Evolutionary conservation across 2,329 filamentous ascomycete genomes (phyloP).

Genomic region (Pseudopithomyces maydicus): DNA sequence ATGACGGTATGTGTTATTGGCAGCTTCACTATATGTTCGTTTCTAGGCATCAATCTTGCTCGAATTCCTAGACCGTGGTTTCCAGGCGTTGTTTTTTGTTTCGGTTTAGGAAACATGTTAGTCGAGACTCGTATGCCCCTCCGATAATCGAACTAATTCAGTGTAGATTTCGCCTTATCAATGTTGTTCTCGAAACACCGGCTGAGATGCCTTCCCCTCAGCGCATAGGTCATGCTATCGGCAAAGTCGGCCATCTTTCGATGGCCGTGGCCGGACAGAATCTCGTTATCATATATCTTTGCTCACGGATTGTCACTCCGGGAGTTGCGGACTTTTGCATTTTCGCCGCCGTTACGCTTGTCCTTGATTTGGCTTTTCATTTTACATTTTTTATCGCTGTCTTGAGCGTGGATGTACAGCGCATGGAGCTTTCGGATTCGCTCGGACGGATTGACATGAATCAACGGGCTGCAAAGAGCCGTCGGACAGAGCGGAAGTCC

Average conservation of each 20-base stretch:
- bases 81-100: constrained; percentile 75
- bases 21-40: constrained; percentile 78
- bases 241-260: constrained; percentile 72
- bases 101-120: constrained; percentile 76
- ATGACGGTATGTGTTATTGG: constrained; percentile 75
- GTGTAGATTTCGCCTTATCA: constrained; percentile 71
- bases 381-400: constrained; percentile 82
- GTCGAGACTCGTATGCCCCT: constrained; percentile 10
- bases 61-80: constrained; percentile 76
- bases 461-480: constrained; percentile 52
- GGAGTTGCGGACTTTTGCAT: constrained; percentile 77
- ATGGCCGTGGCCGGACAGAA: constrained; percentile 72
- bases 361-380: constrained; percentile 79
- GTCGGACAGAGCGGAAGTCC: constrained; percentile 49
- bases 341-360: constrained; percentile 74
- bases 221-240: constrained; percentile 75
- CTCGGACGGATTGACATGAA: constrained; percentile 54
- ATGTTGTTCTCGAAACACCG: constrained; percentile 74
- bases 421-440: constrained; percentile 76
- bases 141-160: constrained; percentile 13
- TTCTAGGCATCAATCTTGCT: constrained; percentile 75
- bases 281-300: constrained; percentile 65
- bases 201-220: constrained; percentile 70
- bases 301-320: constrained; percentile 71
- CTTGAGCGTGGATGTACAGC: constrained; percentile 76